Evolutionary conservation across 345 rosid genomes (phyloP), one percentile per base, ranked within the genome.

Genomic region (Eucalyptus brandiana): DNA sequence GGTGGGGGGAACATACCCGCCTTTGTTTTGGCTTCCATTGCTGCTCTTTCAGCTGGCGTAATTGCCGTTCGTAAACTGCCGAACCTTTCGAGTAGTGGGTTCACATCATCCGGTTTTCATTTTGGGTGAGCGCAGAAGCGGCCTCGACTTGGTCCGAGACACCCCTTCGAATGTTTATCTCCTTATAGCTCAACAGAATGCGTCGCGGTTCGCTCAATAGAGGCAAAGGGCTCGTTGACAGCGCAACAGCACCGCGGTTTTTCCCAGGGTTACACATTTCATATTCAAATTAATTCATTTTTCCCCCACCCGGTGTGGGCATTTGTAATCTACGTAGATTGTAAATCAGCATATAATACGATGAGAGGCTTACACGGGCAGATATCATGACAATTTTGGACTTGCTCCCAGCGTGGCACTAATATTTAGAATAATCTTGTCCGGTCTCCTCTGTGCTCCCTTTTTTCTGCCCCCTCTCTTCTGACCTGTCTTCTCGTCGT

Each of bases 1-100:
- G 99, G 99, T 81, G 99, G 99, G 89, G 99, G 99, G 60, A 98
- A 98, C 90, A 91, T 96, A 90, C 99, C 99, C 28, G 99, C 99
- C 26, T 98, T 96, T 88, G 93, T 95, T 86, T 87, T 98, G 92
- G 98, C 99, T 58, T 93, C 99, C 60, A 67, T 93, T 12, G 91
- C 91, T 88, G 98, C 99, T 42, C 94, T 97, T 40, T 97, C 96
- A 8, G 98, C 97, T 30, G 97, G 97, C 80, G 90, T 96, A 81
- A 90, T 94, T 42, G 98, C 99, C 26, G 86, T 86, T 83, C 94
- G 88, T 65, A 95, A 91, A 91, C 97, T 96, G 90, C 99, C 99
- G 3, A 91, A 94, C 90, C 94, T 98, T 88, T 93, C 96, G 50
- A 94, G 93, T 87, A 89, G 88, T 87, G 93, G 96, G 44, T 98